Base-by-base conservation (phyloP, 75 land plant species). In the Picea sitchensis region DNA sequence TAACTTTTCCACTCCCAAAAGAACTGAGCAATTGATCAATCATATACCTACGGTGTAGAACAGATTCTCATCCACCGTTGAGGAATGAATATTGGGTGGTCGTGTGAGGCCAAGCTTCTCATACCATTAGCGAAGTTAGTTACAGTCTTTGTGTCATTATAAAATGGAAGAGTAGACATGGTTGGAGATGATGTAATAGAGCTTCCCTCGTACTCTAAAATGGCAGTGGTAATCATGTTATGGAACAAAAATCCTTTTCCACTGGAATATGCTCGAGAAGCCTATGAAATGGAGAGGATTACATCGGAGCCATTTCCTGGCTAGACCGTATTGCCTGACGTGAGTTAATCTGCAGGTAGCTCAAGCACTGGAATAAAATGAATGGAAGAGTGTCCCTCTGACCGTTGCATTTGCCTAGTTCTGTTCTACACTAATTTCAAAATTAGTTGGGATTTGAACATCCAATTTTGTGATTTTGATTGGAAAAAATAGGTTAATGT, bases 21-120 rank as follows among this genome's bases (percentile, higher is more conserved):
- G n/a, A n/a, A n/a, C n/a, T n/a, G n/a, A n/a, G n/a, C 88, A 88
- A 1, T 86, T 86, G 31, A 56, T 85, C 34, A 85, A 75, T 12
- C 89, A 89, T 2, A 89, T 64, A 8, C 95, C 93, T 3, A 93
- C 84, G 1, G 91, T 87, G 77, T 91, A 88, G 80, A 91, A 80
- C 17, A 93, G 79, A 26, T 77, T 61, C 59, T 64, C 76, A 75
- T 92, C 92, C 41, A 92, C 87, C 34, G 78, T 47, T 77, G 82
- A 14, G 93, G 93, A 36, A 90, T 90, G 11, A 80, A 75, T 0
- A 86, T 85, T 13, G 92, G 90, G 78, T 83, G 87, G 32, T 90
- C 84, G 1, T 77, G 61, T n/a, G 74, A 87, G 23, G 84, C 87
- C 26, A 88, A 56, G 87, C 92, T 88, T 2, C 85, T 77, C 5